Base-by-base conservation (phyloP, 2,329 filamentous ascomycete species). In the Scedosporium apiospermum region DNA sequence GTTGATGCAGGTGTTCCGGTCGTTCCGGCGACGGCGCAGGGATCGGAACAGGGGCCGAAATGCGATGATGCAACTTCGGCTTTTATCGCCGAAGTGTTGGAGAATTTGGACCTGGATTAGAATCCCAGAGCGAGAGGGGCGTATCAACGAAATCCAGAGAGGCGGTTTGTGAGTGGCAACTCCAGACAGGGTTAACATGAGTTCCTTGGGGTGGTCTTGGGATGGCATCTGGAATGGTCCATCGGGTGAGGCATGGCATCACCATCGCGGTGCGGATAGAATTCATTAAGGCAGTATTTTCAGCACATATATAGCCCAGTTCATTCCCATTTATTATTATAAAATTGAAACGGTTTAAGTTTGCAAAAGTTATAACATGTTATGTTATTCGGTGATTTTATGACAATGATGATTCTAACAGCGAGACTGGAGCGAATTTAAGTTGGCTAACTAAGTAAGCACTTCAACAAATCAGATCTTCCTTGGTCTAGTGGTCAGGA, bases 91-190 rank as follows among this genome's bases (percentile, higher is more conserved):
- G 65, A 67, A 44, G 67, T 63, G 27, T 49, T 71, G 59, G 65
- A 66, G 58, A 62, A 66, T 10, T 57, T 68, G 9, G 65, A 69
- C n/a, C 63, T 70, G 42, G 71, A 68, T 46, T 67, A 59, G 59
- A 51, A 61, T 26, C 12, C n/a, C 34, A 4, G 34, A 14, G 34
- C 10, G 34, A 38, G 34, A 38, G 34, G 6, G 34, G 10, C 3
- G 34, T 10, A 38, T 12, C 34, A 38, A 38, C 10, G 10, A 12
- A 14, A 38, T 34, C n/a, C 16, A 23, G 57, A 42, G 34, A 58
- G 57, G 34, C 34, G 62, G 63, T 14, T 12, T 3, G 34, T 38
- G 34, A 14, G 12, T 38, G 10, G 10, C 34, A 14, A 38, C 9
- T 9, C 6, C 30, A 3, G 6, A 34, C 2, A 7, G 30, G 6